These are phyloP conservation scores for Coniochaeta ligniaria DNA, from an alignment of 2,329 filamentous ascomycete species.

Conservation along the genomic window DNA sequence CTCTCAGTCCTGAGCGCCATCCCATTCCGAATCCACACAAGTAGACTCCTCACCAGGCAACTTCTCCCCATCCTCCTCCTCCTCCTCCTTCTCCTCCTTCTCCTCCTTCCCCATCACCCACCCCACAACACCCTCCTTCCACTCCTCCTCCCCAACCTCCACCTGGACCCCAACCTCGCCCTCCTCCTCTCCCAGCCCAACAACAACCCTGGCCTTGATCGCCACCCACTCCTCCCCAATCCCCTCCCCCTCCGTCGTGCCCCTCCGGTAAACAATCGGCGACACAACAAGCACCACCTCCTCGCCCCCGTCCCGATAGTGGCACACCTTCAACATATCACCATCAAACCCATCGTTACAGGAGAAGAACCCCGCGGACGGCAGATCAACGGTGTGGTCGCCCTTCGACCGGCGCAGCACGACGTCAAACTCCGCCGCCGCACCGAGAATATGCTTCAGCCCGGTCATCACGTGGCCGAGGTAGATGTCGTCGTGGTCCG, in stretches of 20 bases:
- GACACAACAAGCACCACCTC: not conserved
- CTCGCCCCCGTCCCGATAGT: not conserved
- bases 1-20: not conserved
- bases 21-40: not conserved
- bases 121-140: not conserved
- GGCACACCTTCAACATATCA: not conserved
- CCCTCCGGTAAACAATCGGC: not conserved
- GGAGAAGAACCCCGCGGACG: not conserved
- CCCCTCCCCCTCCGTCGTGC: not conserved
- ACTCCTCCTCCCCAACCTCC: not conserved
- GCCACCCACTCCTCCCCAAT: not conserved
- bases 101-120: not conserved
- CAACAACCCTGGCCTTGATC: not conserved
- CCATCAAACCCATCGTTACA: not conserved
- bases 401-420: not conserved
- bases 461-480: not conserved
- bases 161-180: not conserved
- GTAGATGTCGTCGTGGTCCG: not conserved
- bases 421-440: not conserved
- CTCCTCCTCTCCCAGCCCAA: not conserved
- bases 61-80: no score
- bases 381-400: not conserved
- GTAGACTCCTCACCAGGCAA: not conserved
- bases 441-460: not conserved
- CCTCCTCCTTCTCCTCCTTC: not conserved